phyloP scores from a whole-genome alignment of 2,329 filamentous ascomycete species.

The Polytolypa hystricis region DNA sequence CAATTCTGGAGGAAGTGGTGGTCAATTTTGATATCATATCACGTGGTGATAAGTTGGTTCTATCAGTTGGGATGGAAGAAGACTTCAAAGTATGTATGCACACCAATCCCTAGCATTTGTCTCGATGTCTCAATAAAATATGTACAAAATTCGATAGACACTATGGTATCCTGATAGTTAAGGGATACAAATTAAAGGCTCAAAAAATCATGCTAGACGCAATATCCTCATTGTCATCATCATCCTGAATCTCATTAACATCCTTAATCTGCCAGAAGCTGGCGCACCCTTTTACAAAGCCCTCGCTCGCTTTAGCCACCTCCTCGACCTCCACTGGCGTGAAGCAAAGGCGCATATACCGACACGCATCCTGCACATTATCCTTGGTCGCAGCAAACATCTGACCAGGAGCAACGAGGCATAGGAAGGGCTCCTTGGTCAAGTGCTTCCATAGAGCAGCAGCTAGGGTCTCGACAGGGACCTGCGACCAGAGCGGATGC shows the following conservation, averaged over 20 bases:
- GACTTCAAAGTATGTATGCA: too few relatives aligned
- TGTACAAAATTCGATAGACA: too few relatives aligned
- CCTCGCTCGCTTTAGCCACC: slow-evolving; percentile 49
- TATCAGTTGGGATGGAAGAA: too few relatives aligned
- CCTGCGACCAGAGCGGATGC: slow-evolving; percentile 55
- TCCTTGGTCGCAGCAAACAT: slow-evolving; percentile 61
- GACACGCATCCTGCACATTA: slow-evolving; percentile 52
- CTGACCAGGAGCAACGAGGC: slow-evolving; percentile 58
- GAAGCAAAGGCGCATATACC: slow-evolving; percentile 71
- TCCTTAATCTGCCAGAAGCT: slow-evolving; percentile 69
- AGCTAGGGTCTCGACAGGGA: slow-evolving; percentile 47
- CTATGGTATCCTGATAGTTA: neutral
- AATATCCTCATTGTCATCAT: slow-evolving; percentile 4
- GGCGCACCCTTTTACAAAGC: slow-evolving; percentile 58
- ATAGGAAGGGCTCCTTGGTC: slow-evolving; percentile 56
- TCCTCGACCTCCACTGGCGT: slow-evolving; percentile 67
- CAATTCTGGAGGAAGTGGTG: too few relatives aligned
- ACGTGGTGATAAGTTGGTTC: too few relatives aligned
- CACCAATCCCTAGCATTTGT: slow-evolving; percentile 7
- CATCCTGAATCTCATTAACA: slow-evolving; percentile 21
- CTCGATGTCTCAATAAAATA: too few relatives aligned
- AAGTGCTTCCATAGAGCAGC: slow-evolving; percentile 60
- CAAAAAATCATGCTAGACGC: too few relatives aligned
- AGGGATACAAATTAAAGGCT: too few relatives aligned
- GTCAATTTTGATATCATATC: too few relatives aligned